Base-by-base conservation (phyloP, 768 basidiomycete genomes). In the Auricularia heimuer region DNA sequence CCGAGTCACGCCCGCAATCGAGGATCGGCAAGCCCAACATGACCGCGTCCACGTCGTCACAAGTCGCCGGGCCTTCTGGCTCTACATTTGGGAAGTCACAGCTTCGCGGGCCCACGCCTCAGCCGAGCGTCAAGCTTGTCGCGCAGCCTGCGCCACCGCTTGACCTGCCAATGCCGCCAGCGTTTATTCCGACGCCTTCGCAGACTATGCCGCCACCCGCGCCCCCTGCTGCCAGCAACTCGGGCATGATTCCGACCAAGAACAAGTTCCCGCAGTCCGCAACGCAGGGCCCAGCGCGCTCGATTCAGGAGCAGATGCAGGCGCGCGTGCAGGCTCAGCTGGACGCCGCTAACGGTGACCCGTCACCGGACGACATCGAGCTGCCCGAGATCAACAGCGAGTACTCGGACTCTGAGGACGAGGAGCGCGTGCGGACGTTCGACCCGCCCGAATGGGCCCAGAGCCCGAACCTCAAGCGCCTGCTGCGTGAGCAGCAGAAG, bases 381-480 rank as follows among this genome's bases (percentile, higher is more conserved):
- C 80, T 99, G 18, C 95, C 96, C 0, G 96, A 98, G 58, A 94
- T 97, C 71, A 89, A 94, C 70, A 94, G 91, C 76, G 96, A 98
- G 77, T 98, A 98, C 75, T 97, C 94, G 4, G 92, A 95, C 75
- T 97, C 94, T 3, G 96, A 94, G 56, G 93, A 95, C 69, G 94
- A 95, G 73, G 86, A 88, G 68, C 84, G 88, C 21, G 81, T 82
- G 51, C 80, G 83, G 68, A 85, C 85, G n/a, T 87, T 85, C 68
- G 82, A 87, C 69, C 83, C 87, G 66, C 92, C 92, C 2, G 80
- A 83, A 29, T 98, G 96, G 96, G 92, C 94, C 1, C 91, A 95
- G 73, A 93, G 92, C 33, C 94, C 94, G 11, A 87, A 89, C 70
- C 82, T 98, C 35, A 81, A 85, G 14, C 83, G 87, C 65, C 90